These are phyloP conservation scores for Apophysomyces ossiformis DNA, from an alignment of 371 early-diverging fungal genomes.

Conservation along the genomic window DNA sequence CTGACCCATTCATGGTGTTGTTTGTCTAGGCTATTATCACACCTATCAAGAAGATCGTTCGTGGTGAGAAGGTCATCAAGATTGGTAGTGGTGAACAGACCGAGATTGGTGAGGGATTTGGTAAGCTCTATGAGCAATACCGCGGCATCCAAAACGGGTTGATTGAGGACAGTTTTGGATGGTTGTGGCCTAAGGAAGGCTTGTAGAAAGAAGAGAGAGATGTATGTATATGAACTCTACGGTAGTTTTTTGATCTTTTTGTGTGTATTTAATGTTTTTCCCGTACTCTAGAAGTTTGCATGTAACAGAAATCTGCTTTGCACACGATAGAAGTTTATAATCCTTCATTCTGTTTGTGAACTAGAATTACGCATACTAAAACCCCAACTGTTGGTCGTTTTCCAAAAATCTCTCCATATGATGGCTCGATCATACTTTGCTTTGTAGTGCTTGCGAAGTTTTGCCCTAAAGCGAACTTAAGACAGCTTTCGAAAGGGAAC, in stretches of 20 bases:
- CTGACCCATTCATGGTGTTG: neutral
- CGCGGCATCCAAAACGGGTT: slow-evolving; percentile 74
- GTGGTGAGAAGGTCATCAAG: slow-evolving; percentile 47
- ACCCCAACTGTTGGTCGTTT: too few species aligned
- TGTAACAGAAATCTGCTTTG: too few species aligned
- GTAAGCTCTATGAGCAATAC: slow-evolving; percentile 61
- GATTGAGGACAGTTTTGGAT: slow-evolving; percentile 62
- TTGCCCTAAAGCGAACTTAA: too few species aligned
- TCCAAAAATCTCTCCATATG: too few species aligned
- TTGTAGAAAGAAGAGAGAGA: slow-evolving; percentile 40
- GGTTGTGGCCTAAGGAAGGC: slow-evolving; percentile 80
- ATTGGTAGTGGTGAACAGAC: slow-evolving; percentile 47
- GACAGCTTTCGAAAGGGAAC: too few species aligned
- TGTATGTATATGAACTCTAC: neutral
- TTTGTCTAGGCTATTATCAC: slow-evolving; percentile 69
- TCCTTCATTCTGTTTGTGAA: too few species aligned
- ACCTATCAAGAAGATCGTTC: slow-evolving; percentile 73
- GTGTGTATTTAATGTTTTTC: neutral
- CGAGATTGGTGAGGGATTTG: slow-evolving; percentile 62
- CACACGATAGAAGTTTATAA: too few species aligned
- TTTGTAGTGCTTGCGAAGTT: too few species aligned
- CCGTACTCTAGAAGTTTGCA: too few species aligned
- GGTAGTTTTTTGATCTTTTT: neutral
- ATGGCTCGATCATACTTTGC: too few species aligned
- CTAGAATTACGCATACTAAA: too few species aligned